Base-by-base conservation (phyloP, 2,329 filamentous ascomycete species). In the Metarhizium brunneum region DNA sequence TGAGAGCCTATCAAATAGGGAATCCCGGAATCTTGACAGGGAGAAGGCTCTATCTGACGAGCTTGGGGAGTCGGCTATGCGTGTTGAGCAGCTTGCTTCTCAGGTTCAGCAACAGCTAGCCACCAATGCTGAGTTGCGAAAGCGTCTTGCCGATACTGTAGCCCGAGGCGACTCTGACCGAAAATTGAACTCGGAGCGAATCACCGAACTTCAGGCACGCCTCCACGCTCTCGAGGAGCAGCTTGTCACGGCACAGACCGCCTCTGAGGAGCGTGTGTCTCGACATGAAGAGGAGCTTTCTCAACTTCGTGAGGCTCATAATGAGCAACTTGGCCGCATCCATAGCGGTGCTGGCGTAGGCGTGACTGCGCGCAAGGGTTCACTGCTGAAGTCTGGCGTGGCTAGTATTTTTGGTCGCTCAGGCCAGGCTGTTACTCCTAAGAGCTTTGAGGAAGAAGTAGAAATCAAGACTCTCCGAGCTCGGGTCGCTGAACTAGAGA, bases 241-340 rank as follows among this genome's bases (percentile, higher is more conserved):
- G 63, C 82, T 99, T 25, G 79, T 95, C 54, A 74, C 83, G 20
- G 90, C 92, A 2, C 92, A 97, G 69, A 86, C 90, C 56, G 82
- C 87, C 20, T 92, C 90, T 0, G 94, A 99, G 68, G 91, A 92
- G 51, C 85, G 86, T 43, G 83, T 97, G 56, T 75, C 82, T 47
- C 85, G 84, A 51, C 91, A 96, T 66, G 94, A 97, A 69, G 90
- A 94, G 42, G 91, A 96, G 70, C 81, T 96, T 42, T 76, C 82
- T 18, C 76, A 80, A 25, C 74, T 97, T 54, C 86, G 87, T 61
- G 90, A 95, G 55, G 87, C 83, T 57, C 85, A 94, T 65, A 90
- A 82, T 66, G 77, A 78, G 18, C 88, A 94, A 64, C 81, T 97
- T 36, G 84, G 85, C 61, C 87, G 92, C 14, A 81, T 90, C 65